These are phyloP conservation scores for Pythium rhizo-oryzae DNA, from an alignment of 352 stramenopile genomes.

Conservation along the genomic window DNA sequence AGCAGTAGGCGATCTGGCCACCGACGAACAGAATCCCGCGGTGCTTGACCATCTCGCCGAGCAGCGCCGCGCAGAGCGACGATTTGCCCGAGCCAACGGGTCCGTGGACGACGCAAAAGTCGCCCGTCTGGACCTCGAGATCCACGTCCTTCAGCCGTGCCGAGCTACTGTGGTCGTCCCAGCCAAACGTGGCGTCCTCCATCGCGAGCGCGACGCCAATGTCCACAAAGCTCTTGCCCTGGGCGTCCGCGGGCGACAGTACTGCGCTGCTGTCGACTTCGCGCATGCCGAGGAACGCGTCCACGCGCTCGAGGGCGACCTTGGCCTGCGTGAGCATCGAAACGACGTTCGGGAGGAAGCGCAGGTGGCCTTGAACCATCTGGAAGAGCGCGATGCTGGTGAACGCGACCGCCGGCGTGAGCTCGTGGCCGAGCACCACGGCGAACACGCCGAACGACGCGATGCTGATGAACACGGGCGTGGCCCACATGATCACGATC, in stretches of 20 bases:
- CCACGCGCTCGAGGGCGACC: constrained; percentile 54
- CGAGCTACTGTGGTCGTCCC: not conserved
- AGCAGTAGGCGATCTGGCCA: constrained; percentile 53
- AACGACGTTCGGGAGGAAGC: constrained; percentile 39
- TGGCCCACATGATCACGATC: constrained; percentile 20
- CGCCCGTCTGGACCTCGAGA: constrained; percentile 59
- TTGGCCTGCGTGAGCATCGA: constrained; percentile 83
- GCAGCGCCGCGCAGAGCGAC: constrained; percentile 85
- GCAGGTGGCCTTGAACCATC: constrained; percentile 55
- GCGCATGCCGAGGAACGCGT: constrained; percentile 46
- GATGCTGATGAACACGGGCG: constrained; percentile 55
- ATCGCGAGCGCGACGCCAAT: not conserved
- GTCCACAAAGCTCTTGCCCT: not conserved
- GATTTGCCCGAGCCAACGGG: constrained; percentile 90
- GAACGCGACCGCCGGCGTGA: constrained; percentile 77
- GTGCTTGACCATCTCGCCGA: constrained; percentile 38
- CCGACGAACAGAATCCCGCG: not conserved
- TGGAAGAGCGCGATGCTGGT: constrained; percentile 73
- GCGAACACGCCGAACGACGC: constrained; percentile 46
- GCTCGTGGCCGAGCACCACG: constrained; percentile 65
- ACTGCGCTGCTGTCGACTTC: constrained; percentile 29
- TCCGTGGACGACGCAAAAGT: constrained; percentile 88
- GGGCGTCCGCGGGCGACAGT: not conserved
- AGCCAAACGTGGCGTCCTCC: not conserved
- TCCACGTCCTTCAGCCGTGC: constrained; percentile 48